Evolutionary conservation across 768 basidiomycete genomes (phyloP).

Genomic region (Coprinellus aureogranulatus): DNA sequence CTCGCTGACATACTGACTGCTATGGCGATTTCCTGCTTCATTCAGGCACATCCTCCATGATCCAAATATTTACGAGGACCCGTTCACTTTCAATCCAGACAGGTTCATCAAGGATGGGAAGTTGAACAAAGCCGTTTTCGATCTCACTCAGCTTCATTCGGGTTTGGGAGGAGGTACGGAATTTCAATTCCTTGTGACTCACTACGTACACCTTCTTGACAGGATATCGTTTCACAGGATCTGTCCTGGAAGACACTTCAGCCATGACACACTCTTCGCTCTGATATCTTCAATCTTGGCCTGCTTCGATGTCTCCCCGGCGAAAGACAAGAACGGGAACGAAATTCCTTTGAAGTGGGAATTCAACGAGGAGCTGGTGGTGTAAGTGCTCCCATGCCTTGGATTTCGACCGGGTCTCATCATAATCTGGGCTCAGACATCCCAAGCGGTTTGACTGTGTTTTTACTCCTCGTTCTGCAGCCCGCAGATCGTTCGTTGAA

Average conservation of each 20-base stretch:
- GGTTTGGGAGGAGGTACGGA: slow-evolving; percentile 21
- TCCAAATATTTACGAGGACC: slow-evolving; percentile 28
- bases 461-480: neutral
- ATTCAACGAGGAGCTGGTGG: neutral
- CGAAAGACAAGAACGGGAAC: slow-evolving; percentile 15
- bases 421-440: neutral
- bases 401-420: neutral
- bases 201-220: too few relatives aligned
- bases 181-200: neutral
- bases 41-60: slow-evolving; percentile 34
- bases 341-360: neutral
- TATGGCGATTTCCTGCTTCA: neutral
- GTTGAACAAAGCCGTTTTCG: slow-evolving; percentile 10
- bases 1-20: neutral
- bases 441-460: neutral
- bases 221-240: too few relatives aligned
- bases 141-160: slow-evolving; percentile 17
- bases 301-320: slow-evolving; percentile 17
- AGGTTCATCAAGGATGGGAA: slow-evolving; percentile 24
- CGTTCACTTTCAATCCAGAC: slow-evolving; percentile 28
- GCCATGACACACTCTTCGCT: slow-evolving; percentile 16
- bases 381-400: neutral
- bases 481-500: too few relatives aligned
- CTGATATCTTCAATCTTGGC: slow-evolving; percentile 16
- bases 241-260: slow-evolving; percentile 24